Evolutionary conservation across 768 basidiomycete genomes (phyloP).

Genomic region (Galerina marginata): DNA sequence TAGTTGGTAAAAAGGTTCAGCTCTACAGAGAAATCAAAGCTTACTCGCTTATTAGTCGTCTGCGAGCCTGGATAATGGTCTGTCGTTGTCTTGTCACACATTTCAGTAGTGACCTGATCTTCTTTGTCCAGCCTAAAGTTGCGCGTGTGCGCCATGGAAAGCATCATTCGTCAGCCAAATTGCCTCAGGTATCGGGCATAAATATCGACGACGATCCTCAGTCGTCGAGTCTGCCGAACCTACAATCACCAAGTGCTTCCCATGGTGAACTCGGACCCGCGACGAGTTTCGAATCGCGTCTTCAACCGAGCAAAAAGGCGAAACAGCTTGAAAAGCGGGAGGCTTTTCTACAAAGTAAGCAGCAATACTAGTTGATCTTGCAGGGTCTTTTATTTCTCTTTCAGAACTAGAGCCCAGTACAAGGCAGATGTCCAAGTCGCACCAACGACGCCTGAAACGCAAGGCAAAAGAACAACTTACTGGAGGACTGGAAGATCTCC

Average conservation of each 20-base stretch:
- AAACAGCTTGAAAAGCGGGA: conserved; percentile 71
- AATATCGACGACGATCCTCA: conserved; percentile 28
- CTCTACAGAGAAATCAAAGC: no score
- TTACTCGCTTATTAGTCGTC: neutral
- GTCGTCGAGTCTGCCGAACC: conserved; percentile 29
- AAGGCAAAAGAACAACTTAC: conserved; percentile 67
- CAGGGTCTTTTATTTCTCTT: neutral
- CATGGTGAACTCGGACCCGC: neutral
- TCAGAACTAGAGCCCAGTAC: conserved; percentile 50
- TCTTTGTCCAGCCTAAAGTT: conserved; percentile 27
- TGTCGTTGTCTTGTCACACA: neutral
- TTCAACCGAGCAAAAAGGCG: conserved; percentile 60
- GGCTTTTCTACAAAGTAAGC: conserved; percentile 67
- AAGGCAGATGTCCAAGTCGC: conserved; percentile 73
- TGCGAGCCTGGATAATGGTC: neutral
- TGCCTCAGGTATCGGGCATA: neutral
- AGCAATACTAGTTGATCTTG: neutral
- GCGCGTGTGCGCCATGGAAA: conserved; percentile 19
- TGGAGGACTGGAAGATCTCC: conserved; percentile 54
- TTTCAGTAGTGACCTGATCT: neutral
- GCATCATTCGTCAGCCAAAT: conserved; percentile 29
- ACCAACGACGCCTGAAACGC: conserved; percentile 71
- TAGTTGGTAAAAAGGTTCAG: no score
- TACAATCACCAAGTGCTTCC: neutral
- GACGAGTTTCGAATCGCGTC: conserved; percentile 1